Base-by-base conservation (phyloP, 441 rosid genomes). In the Sinapis alba region DNA sequence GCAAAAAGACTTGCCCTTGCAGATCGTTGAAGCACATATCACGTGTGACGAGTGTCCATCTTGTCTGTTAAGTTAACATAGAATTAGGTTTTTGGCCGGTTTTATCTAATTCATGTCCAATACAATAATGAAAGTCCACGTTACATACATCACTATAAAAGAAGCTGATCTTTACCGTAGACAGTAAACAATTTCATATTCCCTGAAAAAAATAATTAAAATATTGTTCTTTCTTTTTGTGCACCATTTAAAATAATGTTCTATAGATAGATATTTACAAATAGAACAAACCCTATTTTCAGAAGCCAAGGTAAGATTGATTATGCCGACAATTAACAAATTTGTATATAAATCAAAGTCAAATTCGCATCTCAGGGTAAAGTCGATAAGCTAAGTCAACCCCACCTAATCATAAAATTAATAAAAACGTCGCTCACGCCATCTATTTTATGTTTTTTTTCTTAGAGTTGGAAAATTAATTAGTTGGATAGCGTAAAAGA, bases 371-470 rank as follows among this genome's bases (percentile, higher is more conserved):
- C 56, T 11, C 34, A 70, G 19, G 38, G 65, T 70, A 32, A 76
- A 57, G 59, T 63, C 59, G 7, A 53, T 28, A 15, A 53, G 59
- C 74, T 15, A 62, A 54, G 80, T 77, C 76, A 77, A 77, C 68
- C 56, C 54, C 68, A 45, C 11, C 8, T 32, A 50, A 63, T 53
- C 70, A 61, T 69, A 19, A 67, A 53, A 76, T 75, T n/a, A n/a
- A n/a, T n/a, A n/a, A 62, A 69, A 69, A 76, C 28, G 41, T 63
- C 2, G 26, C 36, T 64, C 34, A 63, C 54, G 62, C 11, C 38
- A 76, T 56, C 51, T 28, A 15, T 4, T 30, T 53, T 32, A 24
- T 15, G 41, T 70, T 64, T 57, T 15, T 30, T 69, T n/a, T n/a
- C 3, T 24, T 62, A 26, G 8, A 30, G 32, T 57, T 65, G 34